Conservation (phyloP, 2,329 filamentous ascomycete species). For the Exophiala aquamarina region DNA sequence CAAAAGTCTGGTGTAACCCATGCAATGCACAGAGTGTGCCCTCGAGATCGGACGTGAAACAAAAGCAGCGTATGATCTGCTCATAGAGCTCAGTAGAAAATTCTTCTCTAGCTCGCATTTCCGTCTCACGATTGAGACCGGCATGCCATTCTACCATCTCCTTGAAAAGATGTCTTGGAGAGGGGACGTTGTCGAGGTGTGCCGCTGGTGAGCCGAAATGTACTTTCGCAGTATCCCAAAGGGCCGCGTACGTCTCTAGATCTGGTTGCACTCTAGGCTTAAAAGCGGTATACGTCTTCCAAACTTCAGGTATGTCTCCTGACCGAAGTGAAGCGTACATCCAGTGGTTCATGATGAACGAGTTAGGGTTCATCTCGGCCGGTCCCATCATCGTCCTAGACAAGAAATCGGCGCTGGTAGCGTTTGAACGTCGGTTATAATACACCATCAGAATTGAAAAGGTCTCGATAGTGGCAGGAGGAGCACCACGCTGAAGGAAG, state of each 20-base stretch:
- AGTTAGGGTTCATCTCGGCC: slow-evolving; percentile 66
- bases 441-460: slow-evolving; percentile 73
- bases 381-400: slow-evolving; percentile 59
- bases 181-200: slow-evolving; percentile 48
- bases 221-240: slow-evolving; percentile 58
- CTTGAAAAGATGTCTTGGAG: slow-evolving; percentile 45
- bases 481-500: slow-evolving; percentile 43
- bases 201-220: slow-evolving; percentile 50
- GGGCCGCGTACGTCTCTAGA: slow-evolving; percentile 65
- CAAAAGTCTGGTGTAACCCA: slow-evolving; percentile 45
- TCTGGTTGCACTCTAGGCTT: slow-evolving; percentile 58
- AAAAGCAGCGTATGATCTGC: slow-evolving; percentile 53
- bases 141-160: slow-evolving; percentile 51
- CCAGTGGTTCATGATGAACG: slow-evolving; percentile 77
- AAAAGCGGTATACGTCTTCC: slow-evolving; percentile 57
- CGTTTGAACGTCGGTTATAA: slow-evolving; percentile 64
- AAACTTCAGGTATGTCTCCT: slow-evolving; percentile 55
- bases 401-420: slow-evolving; percentile 58
- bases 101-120: slow-evolving; percentile 32
- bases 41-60: slow-evolving; percentile 47
- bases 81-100: slow-evolving; percentile 53
- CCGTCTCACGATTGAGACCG: slow-evolving; percentile 33
- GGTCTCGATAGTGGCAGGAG: slow-evolving; percentile 71
- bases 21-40: slow-evolving; percentile 52
- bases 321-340: slow-evolving; percentile 66